Conservation (phyloP, 345 rosid species). For the Ailanthus altissimus region DNA sequence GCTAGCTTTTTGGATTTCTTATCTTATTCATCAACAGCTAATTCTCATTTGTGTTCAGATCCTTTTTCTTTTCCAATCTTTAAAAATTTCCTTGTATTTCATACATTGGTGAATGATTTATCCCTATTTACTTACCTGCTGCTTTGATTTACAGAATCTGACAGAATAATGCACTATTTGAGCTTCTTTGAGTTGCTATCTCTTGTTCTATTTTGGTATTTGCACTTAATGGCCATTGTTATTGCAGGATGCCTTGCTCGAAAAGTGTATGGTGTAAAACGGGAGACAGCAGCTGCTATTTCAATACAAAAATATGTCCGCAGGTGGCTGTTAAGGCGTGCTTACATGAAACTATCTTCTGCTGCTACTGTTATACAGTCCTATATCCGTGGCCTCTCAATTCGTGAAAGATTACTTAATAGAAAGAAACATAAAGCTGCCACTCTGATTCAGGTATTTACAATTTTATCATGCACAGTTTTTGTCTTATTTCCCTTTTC, state of each 20-base stretch:
- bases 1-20: neutral
- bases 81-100: neutral
- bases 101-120: neutral
- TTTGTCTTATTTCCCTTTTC: neutral
- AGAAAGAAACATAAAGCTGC: constrained; percentile 75
- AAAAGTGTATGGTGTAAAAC: constrained; percentile 54
- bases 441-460: constrained; percentile 67
- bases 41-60: neutral
- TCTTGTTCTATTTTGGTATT: constrained; percentile 25
- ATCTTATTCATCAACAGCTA: neutral
- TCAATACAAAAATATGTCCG: constrained; percentile 68
- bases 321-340: constrained; percentile 54
- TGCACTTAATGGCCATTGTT: constrained; percentile 27
- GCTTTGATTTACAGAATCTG: neutral
- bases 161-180: neutral
- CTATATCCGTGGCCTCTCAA: constrained; percentile 61
- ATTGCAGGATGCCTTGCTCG: constrained; percentile 79
- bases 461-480: neutral
- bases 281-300: constrained; percentile 69
- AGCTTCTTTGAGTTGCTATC: neutral
- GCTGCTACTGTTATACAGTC: constrained; percentile 70
- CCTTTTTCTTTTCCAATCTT: neutral
- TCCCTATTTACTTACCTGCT: neutral
- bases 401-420: constrained; percentile 52
- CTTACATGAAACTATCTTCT: constrained; percentile 49